Evolutionary conservation across 192 early-diverging fungal species (phyloP).

Genomic region (Umbelopsis ramanniana): DNA sequence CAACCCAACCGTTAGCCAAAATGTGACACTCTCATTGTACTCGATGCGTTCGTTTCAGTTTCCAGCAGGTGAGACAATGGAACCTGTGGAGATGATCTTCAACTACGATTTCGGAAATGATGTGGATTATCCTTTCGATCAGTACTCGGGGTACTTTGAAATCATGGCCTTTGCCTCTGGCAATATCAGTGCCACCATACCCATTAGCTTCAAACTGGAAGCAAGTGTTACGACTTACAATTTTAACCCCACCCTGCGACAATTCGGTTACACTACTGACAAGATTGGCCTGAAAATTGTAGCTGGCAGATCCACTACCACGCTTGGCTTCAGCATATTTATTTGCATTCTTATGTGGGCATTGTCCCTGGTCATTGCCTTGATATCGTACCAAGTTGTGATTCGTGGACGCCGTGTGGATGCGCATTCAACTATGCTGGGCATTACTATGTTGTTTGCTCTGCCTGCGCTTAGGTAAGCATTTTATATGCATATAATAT

Average conservation of each 20-base stretch:
- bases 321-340: constrained; percentile 52
- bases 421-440: constrained; percentile 48
- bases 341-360: constrained; percentile 57
- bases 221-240: constrained; percentile 49
- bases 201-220: constrained; percentile 45
- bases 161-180: constrained; percentile 43
- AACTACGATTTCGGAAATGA: constrained; percentile 30
- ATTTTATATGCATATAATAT: too few relatives aligned
- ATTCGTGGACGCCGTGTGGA: constrained; percentile 43
- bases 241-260: constrained; percentile 41
- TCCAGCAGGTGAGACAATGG: constrained; percentile 27
- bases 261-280: constrained; percentile 30
- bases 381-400: constrained; percentile 51
- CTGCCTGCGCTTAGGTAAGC: constrained; percentile 32
- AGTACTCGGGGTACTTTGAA: constrained; percentile 52
- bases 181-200: constrained; percentile 44
- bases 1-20: constrained; percentile 24
- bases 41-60: constrained; percentile 24
- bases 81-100: constrained; percentile 32
- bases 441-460: constrained; percentile 51
- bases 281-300: constrained; percentile 47
- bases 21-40: constrained; percentile 30
- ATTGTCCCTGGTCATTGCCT: constrained; percentile 44
- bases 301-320: constrained; percentile 47
- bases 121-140: constrained; percentile 55